Base-by-base conservation (phyloP, 805 yeast species). In the Monosporozyma aerobia region DNA sequence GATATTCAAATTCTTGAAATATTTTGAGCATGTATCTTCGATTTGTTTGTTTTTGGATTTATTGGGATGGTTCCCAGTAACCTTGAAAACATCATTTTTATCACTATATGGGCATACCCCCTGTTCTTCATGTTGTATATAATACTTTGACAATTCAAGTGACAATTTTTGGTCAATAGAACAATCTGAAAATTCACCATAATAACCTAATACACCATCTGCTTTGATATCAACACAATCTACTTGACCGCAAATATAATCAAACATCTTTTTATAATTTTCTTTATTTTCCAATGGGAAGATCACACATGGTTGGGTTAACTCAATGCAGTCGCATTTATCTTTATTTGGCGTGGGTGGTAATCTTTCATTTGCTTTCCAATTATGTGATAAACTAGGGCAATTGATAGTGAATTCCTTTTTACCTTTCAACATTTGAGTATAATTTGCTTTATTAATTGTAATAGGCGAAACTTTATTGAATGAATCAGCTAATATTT, bases 161-260 rank as follows among this genome's bases (percentile, higher is more conserved):
- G 87, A 77, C 50, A 86, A 76, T 69, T 81, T 78, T 52, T 83
- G 87, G 61, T 76, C 76, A 46, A 77, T 69, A 10, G 81, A 71
- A 63, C 94, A 87, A 73, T 77, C 85, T 9, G 92, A 81, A 64
- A 74, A 80, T 5, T 77, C 74, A 54, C 94, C 94, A 63, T 85
- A 86, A 0, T 56, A 54, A 51, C 90, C 94, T 6, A 62, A 62
- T 37, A 65, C 61, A 57, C 87, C 90, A 67, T 83, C 73, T n/a
- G 75, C 75, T 32, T 58, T 65, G 51, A 86, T 83, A 48, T 78
- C 85, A 27, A 73, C 64, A 67, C 95, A 86, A 57, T 77, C 78
- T 51, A 77, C 72, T 33, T 71, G 59, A 49, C 77, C 76, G 68
- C 94, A 86, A 5, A 83, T 74, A 52, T 69, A 69, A n/a, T 77